phyloP scores from a whole-genome alignment of 176 grass and related monocot genomes.

The Calamus simplicifolius region DNA sequence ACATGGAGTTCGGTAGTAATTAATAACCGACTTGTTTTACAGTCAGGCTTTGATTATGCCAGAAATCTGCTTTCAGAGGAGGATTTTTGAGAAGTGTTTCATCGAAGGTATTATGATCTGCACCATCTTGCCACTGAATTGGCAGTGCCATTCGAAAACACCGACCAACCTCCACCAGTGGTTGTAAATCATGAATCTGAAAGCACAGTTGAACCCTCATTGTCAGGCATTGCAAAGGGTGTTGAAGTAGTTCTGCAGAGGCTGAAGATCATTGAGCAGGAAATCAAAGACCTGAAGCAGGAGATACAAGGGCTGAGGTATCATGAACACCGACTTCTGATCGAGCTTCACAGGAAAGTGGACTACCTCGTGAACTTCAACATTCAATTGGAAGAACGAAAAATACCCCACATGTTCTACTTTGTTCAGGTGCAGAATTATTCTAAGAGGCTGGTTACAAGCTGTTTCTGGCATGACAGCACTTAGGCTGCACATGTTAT shows the following conservation, averaged over 20 bases:
- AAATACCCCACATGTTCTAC: slow-evolving; percentile 87
- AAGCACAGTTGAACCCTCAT: slow-evolving; percentile 47
- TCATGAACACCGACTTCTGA: slow-evolving; percentile 68
- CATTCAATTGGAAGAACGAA: slow-evolving; percentile 68
- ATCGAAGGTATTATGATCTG: slow-evolving; percentile 76
- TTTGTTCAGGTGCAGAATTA: slow-evolving; percentile 50
- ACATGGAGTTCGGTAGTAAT: slow-evolving; percentile 60
- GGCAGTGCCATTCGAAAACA: slow-evolving; percentile 10
- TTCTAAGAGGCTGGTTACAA: slow-evolving; percentile 61
- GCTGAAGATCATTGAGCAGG: slow-evolving; percentile 74
- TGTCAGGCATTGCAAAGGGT: slow-evolving; percentile 77
- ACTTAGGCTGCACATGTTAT: slow-evolving; percentile 69
- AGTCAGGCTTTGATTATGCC: slow-evolving; percentile 49
- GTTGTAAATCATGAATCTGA: slow-evolving; percentile 27
- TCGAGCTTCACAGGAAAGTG: slow-evolving; percentile 72
- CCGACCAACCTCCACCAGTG: slow-evolving; percentile 3
- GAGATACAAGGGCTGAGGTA: slow-evolving; percentile 85
- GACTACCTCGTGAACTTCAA: slow-evolving; percentile 73
- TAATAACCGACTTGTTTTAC: slow-evolving; percentile 40
- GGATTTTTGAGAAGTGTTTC: slow-evolving; percentile 77
- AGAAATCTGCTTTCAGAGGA: slow-evolving; percentile 76
- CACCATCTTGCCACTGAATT: slow-evolving; percentile 79
- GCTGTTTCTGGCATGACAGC: slow-evolving; percentile 62
- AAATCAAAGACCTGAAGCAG: slow-evolving; percentile 76
- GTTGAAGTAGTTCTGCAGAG: slow-evolving; percentile 87